These are phyloP conservation scores for Trichophyton schoenleinii DNA, from an alignment of 2,329 filamentous ascomycete species.

Conservation along the genomic window DNA sequence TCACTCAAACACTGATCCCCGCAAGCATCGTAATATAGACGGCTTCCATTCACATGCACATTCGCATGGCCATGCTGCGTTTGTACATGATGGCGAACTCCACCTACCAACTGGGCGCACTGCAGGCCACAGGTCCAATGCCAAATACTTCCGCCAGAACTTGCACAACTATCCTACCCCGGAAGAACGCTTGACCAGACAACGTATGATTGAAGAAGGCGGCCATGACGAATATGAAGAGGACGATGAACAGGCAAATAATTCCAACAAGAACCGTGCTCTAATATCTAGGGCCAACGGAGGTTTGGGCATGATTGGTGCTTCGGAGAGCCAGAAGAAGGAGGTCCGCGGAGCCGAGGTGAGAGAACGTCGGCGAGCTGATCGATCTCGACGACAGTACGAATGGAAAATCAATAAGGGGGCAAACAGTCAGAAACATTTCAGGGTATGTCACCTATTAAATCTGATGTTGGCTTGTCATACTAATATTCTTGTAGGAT, in stretches of 20 bases:
- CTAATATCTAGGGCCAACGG: slow-evolving; percentile 57
- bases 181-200: slow-evolving; percentile 58
- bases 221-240: slow-evolving; percentile 39
- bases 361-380: slow-evolving; percentile 53
- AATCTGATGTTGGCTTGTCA: background rate
- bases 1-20: slow-evolving; percentile 48
- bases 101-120: slow-evolving; percentile 82
- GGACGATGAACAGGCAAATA: slow-evolving; percentile 22
- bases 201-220: slow-evolving; percentile 44
- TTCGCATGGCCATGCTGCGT: slow-evolving; percentile 57
- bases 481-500: slow-evolving; percentile 30
- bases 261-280: slow-evolving; percentile 35
- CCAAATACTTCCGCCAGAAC: slow-evolving; percentile 87
- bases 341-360: slow-evolving; percentile 55
- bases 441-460: slow-evolving; percentile 39
- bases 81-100: slow-evolving; percentile 85
- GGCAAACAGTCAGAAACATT: slow-evolving; percentile 67
- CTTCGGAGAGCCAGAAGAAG: slow-evolving; percentile 61
- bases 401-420: slow-evolving; percentile 60
- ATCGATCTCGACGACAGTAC: slow-evolving; percentile 49
- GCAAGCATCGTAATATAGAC: slow-evolving; percentile 60
- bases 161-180: slow-evolving; percentile 68
- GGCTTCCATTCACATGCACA: slow-evolving; percentile 76
- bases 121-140: slow-evolving; percentile 78
- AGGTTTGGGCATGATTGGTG: slow-evolving; percentile 64